phyloP scores from a whole-genome alignment of 768 basidiomycete species.

The Amanita rimosa region DNA sequence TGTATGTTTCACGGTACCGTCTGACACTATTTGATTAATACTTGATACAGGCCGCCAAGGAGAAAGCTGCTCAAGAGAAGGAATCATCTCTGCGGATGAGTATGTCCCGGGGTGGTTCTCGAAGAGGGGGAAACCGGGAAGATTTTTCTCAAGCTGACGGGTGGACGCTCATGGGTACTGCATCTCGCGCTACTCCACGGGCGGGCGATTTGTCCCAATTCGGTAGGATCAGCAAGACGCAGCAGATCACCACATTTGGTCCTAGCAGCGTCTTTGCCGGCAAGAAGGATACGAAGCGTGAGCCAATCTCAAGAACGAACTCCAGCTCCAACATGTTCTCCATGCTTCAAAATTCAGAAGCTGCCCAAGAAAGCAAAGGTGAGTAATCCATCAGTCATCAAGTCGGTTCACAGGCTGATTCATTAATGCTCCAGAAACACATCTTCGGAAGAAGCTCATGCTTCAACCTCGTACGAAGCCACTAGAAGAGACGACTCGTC shows the following conservation, averaged over 20 bases:
- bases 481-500: constrained; percentile 33
- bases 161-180: constrained; percentile 64
- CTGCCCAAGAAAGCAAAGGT: constrained; percentile 45
- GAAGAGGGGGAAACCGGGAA: constrained; percentile 68
- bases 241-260: constrained; percentile 61
- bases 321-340: constrained; percentile 84
- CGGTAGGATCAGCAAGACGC: constrained; percentile 67
- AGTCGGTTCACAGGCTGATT: background rate
- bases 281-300: constrained; percentile 60
- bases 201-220: constrained; percentile 83
- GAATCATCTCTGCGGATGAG: constrained; percentile 49
- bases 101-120: constrained; percentile 87
- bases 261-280: constrained; percentile 76
- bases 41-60: constrained; percentile 59
- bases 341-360: constrained; percentile 63
- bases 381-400: constrained; percentile 11
- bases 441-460: constrained; percentile 60
- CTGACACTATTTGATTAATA: background rate
- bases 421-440: constrained; percentile 31
- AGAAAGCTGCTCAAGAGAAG: constrained; percentile 57
- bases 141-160: constrained; percentile 62
- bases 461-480: constrained; percentile 75
- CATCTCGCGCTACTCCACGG: constrained; percentile 54
- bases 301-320: constrained; percentile 68
- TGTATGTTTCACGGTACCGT: constrained; percentile 32